Evolutionary conservation across 805 yeast genomes (phyloP).

Genomic region (Dipodascopsis tothii): DNA sequence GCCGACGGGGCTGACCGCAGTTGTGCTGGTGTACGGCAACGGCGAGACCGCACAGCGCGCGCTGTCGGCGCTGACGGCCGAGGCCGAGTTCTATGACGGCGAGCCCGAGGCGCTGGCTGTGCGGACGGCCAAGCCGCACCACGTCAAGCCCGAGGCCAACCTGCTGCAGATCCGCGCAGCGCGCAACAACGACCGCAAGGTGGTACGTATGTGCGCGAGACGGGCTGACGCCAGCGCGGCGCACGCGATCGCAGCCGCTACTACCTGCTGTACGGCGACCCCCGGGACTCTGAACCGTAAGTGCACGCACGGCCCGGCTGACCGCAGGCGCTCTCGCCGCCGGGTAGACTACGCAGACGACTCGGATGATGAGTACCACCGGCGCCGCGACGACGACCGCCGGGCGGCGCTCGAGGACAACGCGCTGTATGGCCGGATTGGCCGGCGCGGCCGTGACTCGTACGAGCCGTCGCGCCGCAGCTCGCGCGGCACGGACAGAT

Average conservation of each 20-base stretch:
- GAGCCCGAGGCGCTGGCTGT: slow-evolving; percentile 13
- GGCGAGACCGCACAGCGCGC: slow-evolving; percentile 19
- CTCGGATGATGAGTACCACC: no score
- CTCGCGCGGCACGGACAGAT: slow-evolving; percentile 5
- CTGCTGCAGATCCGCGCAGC: slow-evolving; percentile 11
- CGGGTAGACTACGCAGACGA: no score
- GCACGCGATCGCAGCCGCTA: slow-evolving; percentile 52
- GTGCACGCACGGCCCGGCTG: no score
- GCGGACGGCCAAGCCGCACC: slow-evolving; percentile 32
- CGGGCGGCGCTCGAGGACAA: no score
- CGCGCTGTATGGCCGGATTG: no score
- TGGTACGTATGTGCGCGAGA: slow-evolving; percentile 4
- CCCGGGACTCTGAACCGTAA: no score
- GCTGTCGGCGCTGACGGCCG: slow-evolving; percentile 23
- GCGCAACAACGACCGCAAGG: slow-evolving; percentile 13
- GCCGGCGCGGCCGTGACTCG: no score
- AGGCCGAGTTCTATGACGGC: slow-evolving; percentile 23
- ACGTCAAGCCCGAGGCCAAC: slow-evolving; percentile 17
- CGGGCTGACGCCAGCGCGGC: slow-evolving; percentile 31
- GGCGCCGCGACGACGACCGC: no score
- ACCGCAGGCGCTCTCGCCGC: no score
- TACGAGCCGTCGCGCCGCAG: no score
- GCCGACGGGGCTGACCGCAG: slow-evolving; percentile 19
- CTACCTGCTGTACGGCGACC: slow-evolving; percentile 59
- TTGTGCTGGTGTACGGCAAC: slow-evolving; percentile 42